Percentiles rank a stretch among this genome's conserved stretches.
phyloP scores from a whole-genome alignment of 176 grass and related monocot species.

The sorghum (Sorghum bicolor) region Sorghum_bicolor_NCBIv3 NC_012870.2:15235001-15235500 shows the following conservation, averaged over 20 bases:
- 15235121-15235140: neutral
- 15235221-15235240: neutral
- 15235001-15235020: neutral
- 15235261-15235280: neutral
- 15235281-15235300: neutral
- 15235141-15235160: neutral
- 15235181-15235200: neutral
- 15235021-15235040: neutral
- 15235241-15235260: neutral
- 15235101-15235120: neutral
- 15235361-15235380: conserved; percentile 76
- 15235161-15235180: neutral
- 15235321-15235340: conserved; percentile 26
- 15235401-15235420: conserved; percentile 84
- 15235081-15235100: neutral
- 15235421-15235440: conserved; percentile 74
- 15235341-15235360: conserved; percentile 69
- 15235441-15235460: neutral
- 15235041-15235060: neutral
- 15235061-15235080: neutral
- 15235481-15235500: neutral
- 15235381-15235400: conserved; percentile 79
- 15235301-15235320: neutral
- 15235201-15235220: neutral
- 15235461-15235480: neutral